Conservation (phyloP, 257 asterid species). For the Pogostemon cablin region DNA sequence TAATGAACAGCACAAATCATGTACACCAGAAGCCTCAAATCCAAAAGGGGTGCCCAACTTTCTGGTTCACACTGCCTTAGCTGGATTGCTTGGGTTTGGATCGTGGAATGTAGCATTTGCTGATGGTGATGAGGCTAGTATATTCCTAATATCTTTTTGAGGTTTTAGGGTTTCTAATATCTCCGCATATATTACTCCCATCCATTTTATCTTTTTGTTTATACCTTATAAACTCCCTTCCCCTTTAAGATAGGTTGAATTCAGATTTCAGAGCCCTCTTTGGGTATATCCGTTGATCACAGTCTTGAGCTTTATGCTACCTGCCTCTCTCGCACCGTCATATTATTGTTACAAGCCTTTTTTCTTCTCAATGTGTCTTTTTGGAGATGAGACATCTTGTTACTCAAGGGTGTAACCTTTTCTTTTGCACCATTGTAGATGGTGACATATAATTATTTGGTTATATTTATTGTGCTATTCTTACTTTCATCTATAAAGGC, state of each 20-base stretch:
- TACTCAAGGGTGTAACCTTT: too few relatives aligned
- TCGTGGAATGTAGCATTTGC: slow-evolving; percentile 61
- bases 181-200: background rate
- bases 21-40: slow-evolving; percentile 28
- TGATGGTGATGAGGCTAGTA: slow-evolving; percentile 64
- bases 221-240: background rate
- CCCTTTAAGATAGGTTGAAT: background rate
- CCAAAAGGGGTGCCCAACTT: slow-evolving; percentile 26
- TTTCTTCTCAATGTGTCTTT: background rate
- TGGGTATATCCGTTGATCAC: background rate
- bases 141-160: background rate
- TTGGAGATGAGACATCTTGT: too few relatives aligned
- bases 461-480: too few relatives aligned
- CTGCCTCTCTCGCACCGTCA: background rate
- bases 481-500: too few relatives aligned
- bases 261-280: background rate
- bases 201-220: background rate
- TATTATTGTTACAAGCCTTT: slow-evolving; percentile 1
- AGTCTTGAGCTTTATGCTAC: background rate
- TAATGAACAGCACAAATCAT: slow-evolving; percentile 33
- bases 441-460: too few relatives aligned
- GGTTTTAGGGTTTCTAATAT: background rate
- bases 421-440: too few relatives aligned
- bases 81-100: slow-evolving; percentile 81
- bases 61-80: slow-evolving; percentile 48